These are phyloP conservation scores for Trametes sp. DNA, from an alignment of 1,284 basidiomycete species.

Conservation along the genomic window DNA sequence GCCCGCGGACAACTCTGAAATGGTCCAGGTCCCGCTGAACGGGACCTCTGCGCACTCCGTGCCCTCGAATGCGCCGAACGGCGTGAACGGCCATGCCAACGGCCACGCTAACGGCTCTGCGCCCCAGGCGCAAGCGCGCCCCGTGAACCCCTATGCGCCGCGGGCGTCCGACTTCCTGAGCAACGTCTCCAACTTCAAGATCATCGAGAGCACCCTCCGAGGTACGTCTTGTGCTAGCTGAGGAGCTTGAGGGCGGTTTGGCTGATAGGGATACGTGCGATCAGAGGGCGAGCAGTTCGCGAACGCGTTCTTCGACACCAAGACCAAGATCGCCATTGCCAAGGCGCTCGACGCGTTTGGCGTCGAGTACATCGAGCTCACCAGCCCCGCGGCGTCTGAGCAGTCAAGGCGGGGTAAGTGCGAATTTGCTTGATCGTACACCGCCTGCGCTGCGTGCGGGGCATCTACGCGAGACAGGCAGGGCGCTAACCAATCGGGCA, in stretches of 20 bases:
- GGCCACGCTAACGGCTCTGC: constrained; percentile 43
- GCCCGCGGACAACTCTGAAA: constrained; percentile 58
- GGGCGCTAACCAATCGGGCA: constrained; percentile 16
- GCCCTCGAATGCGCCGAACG: constrained; percentile 50
- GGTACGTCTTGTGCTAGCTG: constrained; percentile 57
- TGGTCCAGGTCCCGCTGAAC: constrained; percentile 62
- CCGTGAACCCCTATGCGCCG: constrained; percentile 84
- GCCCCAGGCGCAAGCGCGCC: constrained; percentile 47
- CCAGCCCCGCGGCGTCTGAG: constrained; percentile 97
- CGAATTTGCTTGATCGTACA: constrained; percentile 4
- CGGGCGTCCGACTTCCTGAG: constrained; percentile 92
- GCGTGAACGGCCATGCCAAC: constrained; percentile 41
- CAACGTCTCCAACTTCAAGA: constrained; percentile 93
- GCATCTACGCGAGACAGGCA: background rate
- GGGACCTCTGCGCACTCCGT: constrained; percentile 47
- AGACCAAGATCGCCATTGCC: constrained; percentile 99
- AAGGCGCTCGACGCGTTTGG: constrained; percentile 97
- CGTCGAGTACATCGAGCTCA: constrained; percentile 99
- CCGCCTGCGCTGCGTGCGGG: background rate
- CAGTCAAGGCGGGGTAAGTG: constrained; percentile 75
- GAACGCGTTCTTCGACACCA: constrained; percentile 99
- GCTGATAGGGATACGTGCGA: constrained; percentile 13
- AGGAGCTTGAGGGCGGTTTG: constrained; percentile 1
- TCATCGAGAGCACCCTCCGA: constrained; percentile 96
- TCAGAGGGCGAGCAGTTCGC: constrained; percentile 99